A percentile compares a stretch with the other conserved stretches of the same genome.
These are phyloP conservation scores for Pleurotus salmoneostramineus DNA, from an alignment of 768 basidiomycete genomes.

Conservation along the genomic window DNA sequence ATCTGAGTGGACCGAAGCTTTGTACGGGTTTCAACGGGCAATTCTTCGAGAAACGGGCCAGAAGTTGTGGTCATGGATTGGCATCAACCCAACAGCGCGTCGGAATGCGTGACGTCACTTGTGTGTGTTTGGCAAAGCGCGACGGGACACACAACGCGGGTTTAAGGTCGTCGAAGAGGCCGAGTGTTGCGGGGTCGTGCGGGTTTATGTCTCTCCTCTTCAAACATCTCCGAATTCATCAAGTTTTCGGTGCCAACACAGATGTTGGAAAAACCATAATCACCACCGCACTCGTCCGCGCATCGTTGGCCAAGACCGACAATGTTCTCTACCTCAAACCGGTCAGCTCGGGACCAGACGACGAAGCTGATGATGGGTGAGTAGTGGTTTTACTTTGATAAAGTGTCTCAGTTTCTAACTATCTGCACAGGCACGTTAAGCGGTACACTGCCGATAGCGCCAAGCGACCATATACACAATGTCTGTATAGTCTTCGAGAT, in stretches of 20 bases:
- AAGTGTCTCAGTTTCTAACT: neutral
- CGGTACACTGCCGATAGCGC: constrained; percentile 40
- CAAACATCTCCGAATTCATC: constrained; percentile 80
- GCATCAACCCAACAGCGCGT: too few species aligned
- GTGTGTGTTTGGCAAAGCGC: neutral
- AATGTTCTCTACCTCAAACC: constrained; percentile 80
- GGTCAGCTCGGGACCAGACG: constrained; percentile 79
- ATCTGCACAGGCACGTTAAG: constrained; percentile 55
- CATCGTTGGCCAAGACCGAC: constrained; percentile 55
- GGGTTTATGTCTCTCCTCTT: constrained; percentile 74
- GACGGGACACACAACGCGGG: constrained; percentile 5
- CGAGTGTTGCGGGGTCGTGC: neutral
- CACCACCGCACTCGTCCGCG: constrained; percentile 77
- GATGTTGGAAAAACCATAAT: constrained; percentile 94
- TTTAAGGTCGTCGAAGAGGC: neutral
- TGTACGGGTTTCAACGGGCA: constrained; percentile 60
- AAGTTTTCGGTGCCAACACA: constrained; percentile 94
- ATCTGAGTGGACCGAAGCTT: constrained; percentile 81
- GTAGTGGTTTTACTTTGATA: constrained; percentile 14
- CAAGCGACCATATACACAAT: constrained; percentile 51
- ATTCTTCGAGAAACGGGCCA: constrained; percentile 30
- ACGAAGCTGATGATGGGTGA: constrained; percentile 85
- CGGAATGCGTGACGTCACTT: too few species aligned
- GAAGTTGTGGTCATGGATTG: neutral
- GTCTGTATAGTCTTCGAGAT: constrained; percentile 80